Percentiles rank a stretch among this genome's conserved stretches.
phyloP scores from a whole-genome alignment of 2,329 filamentous ascomycete species.

The Curvularia sp. region DNA sequence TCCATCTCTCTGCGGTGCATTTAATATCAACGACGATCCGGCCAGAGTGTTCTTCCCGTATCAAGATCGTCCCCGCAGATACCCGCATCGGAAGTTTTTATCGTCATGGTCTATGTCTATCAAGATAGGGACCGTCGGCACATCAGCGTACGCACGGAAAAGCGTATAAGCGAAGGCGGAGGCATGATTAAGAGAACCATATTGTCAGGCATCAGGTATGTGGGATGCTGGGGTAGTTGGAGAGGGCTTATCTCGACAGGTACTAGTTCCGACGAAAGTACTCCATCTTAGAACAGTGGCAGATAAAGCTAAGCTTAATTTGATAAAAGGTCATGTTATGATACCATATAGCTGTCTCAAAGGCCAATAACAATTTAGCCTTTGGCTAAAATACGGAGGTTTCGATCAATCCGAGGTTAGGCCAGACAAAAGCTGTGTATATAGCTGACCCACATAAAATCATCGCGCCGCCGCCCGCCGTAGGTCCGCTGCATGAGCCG shows the following conservation, averaged over 20 bases:
- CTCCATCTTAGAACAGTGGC: too few species aligned
- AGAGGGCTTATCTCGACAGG: constrained; percentile 1
- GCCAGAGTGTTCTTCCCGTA: background rate
- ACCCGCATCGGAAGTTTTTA: background rate
- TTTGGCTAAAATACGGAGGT: too few species aligned
- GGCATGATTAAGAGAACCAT: background rate
- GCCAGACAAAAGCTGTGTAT: too few species aligned
- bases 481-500: constrained; percentile 23
- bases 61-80: constrained; percentile 5
- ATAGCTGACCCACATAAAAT: background rate
- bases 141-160: background rate
- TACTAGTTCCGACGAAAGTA: constrained; percentile 2
- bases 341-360: too few species aligned
- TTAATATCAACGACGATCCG: background rate
- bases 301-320: too few species aligned
- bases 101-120: background rate
- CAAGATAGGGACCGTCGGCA: constrained; percentile 31
- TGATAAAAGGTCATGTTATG: too few species aligned
- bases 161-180: background rate
- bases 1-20: background rate
- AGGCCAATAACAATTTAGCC: too few species aligned
- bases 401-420: too few species aligned
- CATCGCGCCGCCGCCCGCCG: constrained; percentile 22
- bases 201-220: background rate
- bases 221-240: background rate